A percentile compares a stretch with the other conserved stretches of the same genome.
Conservation (phyloP, 768 basidiomycete species). For the Lactarius evosmus region DNA sequence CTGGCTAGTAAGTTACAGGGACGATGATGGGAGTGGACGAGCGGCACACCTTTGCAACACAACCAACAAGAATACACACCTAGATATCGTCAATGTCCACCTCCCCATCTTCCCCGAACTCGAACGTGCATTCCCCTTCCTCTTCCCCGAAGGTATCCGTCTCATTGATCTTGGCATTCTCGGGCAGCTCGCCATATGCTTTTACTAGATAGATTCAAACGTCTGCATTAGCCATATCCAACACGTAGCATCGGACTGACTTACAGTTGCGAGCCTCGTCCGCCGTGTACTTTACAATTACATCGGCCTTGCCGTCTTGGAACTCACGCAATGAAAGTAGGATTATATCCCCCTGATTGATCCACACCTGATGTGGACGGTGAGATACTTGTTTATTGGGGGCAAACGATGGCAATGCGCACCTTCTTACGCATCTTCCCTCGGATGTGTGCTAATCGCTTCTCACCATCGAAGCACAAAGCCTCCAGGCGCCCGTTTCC, state of each 20-base stretch:
- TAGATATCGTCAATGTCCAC: constrained; percentile 90
- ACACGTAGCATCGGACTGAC: constrained; percentile 31
- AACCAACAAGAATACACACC: constrained; percentile 30
- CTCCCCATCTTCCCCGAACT: constrained; percentile 86
- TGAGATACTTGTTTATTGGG: neutral
- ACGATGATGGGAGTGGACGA: neutral
- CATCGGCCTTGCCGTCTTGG: constrained; percentile 99
- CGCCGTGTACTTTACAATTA: constrained; percentile 97
- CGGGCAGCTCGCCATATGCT: constrained; percentile 96
- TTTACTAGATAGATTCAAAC: constrained; percentile 56
- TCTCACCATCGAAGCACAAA: constrained; percentile 97
- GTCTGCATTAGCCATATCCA: constrained; percentile 2
- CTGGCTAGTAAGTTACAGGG: neutral
- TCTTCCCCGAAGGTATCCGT: constrained; percentile 91
- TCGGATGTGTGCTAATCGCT: constrained; percentile 94
- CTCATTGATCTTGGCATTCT: constrained; percentile 96
- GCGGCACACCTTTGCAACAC: constrained; percentile 24
- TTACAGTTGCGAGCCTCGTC: constrained; percentile 84
- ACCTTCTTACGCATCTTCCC: constrained; percentile 99
- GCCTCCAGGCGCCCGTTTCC: constrained; percentile 97
- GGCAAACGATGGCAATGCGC: constrained; percentile 29
- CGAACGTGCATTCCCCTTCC: constrained; percentile 84
- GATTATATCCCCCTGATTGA: constrained; percentile 97
- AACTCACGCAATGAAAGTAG: constrained; percentile 94
- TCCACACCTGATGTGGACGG: constrained; percentile 76